Conservation (phyloP, 1,284 basidiomycete genomes). For the Ustilago bromivora region DNA sequence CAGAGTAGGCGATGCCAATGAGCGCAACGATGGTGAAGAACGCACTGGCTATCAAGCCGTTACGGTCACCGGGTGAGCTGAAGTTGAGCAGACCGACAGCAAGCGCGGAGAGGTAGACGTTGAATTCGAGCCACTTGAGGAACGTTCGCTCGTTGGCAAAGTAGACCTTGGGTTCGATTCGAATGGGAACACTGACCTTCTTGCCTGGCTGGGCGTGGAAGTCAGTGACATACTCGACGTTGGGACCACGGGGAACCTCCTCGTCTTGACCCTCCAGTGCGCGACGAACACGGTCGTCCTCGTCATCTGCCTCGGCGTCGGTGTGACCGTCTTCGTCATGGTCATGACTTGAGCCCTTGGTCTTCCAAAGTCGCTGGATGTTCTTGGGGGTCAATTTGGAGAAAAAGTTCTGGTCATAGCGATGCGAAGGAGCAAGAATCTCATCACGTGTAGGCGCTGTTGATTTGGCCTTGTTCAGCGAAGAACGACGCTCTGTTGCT, state of each 20-base stretch:
- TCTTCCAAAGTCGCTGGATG: conserved; percentile 64
- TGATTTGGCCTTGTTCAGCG: conserved; percentile 28
- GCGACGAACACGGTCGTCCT: conserved; percentile 63
- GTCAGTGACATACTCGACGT: conserved; percentile 75
- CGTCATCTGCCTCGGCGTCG: conserved; percentile 69
- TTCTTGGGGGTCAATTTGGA: conserved; percentile 67
- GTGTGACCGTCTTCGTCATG: conserved; percentile 39
- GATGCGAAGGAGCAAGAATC: conserved; percentile 64
- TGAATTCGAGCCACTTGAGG: conserved; percentile 84
- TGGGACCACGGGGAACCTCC: conserved; percentile 71
- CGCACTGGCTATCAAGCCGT: conserved; percentile 84
- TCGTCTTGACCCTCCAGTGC: conserved; percentile 66
- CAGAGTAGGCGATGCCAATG: conserved; percentile 88
- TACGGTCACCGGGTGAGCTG: conserved; percentile 78
- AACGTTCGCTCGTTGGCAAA: conserved; percentile 92
- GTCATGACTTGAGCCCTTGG: conserved; percentile 46
- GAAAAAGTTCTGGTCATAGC: conserved; percentile 67
- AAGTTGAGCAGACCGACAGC: conserved; percentile 79
- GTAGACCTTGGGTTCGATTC: conserved; percentile 97
- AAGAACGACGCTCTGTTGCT: conserved; percentile 24
- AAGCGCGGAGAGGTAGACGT: conserved; percentile 73
- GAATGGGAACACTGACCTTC: conserved; percentile 88
- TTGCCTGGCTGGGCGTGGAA: conserved; percentile 89
- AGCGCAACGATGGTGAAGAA: conserved; percentile 91
- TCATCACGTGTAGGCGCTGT: conserved; percentile 54